These are phyloP conservation scores for Agaricus subrufescens DNA, from an alignment of 768 basidiomycete genomes.

Conservation along the genomic window DNA sequence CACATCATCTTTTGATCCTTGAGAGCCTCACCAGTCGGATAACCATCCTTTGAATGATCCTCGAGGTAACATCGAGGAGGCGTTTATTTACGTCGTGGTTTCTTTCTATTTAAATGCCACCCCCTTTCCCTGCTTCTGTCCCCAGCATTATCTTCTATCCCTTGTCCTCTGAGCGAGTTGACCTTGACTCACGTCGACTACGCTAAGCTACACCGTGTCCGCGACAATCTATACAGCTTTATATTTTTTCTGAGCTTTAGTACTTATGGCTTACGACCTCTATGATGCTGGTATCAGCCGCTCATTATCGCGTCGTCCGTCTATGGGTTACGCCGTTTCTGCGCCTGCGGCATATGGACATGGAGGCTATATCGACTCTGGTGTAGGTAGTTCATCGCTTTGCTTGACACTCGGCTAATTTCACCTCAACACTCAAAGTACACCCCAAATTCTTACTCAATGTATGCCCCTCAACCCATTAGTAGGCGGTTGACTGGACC, in stretches of 20 bases:
- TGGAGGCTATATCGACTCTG: conserved; percentile 37
- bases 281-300: conserved; percentile 22
- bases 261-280: conserved; percentile 15
- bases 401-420: conserved; percentile 2
- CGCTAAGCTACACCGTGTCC: not conserved
- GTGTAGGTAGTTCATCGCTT: conserved; percentile 25
- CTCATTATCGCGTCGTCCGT: conserved; percentile 34
- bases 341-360: conserved; percentile 25
- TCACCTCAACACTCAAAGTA: conserved; percentile 27
- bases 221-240: not conserved
- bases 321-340: conserved; percentile 27
- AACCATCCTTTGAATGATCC: conserved; percentile 5
- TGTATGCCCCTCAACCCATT: conserved; percentile 36
- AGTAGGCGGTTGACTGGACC: conserved; percentile 35
- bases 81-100: not conserved
- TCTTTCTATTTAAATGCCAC: conserved; percentile 5
- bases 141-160: not conserved
- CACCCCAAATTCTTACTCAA: conserved; percentile 39
- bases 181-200: not conserved
- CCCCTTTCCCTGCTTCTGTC: not conserved
- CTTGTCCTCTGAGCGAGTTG: not conserved
- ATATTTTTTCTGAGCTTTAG: not conserved
- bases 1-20: not conserved
- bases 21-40: not conserved
- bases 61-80: conserved; percentile 11